Evolutionary conservation across 2,329 filamentous ascomycete species (phyloP).

Genomic region (Trichoderma sp.): DNA sequence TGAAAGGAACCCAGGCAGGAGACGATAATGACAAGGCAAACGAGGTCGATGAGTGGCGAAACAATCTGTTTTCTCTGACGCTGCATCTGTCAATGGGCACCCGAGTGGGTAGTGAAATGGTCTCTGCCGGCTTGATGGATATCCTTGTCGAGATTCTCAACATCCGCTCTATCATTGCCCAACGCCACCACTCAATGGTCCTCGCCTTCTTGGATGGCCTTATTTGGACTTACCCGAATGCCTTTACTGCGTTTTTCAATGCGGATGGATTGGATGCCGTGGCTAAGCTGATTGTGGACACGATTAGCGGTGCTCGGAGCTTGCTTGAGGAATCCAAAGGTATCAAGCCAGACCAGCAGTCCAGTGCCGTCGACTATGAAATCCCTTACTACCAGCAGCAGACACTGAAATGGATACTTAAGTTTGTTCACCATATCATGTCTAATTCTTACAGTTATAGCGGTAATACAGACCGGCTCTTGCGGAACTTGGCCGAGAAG

Average conservation of each 20-base stretch:
- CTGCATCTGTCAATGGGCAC: constrained; percentile 75
- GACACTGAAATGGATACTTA: constrained; percentile 89
- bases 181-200: constrained; percentile 80
- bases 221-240: constrained; percentile 81
- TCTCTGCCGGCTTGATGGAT: constrained; percentile 85
- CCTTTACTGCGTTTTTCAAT: constrained; percentile 79
- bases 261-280: constrained; percentile 87
- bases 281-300: constrained; percentile 79
- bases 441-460: constrained; percentile 67
- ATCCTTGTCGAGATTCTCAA: constrained; percentile 87
- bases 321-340: constrained; percentile 69
- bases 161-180: constrained; percentile 77
- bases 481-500: constrained; percentile 93
- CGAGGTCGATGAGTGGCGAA: constrained; percentile 85
- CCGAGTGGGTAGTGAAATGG: constrained; percentile 78
- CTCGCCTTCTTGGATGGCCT: constrained; percentile 87
- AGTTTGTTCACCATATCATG: constrained; percentile 96
- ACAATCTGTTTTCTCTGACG: constrained; percentile 84
- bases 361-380: constrained; percentile 85
- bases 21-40: constrained; percentile 62
- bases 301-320: constrained; percentile 70
- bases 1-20: constrained; percentile 58
- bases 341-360: constrained; percentile 69
- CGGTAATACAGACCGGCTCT: constrained; percentile 82
- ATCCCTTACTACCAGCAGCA: constrained; percentile 94